phyloP scores from a whole-genome alignment of 2,329 filamentous ascomycete species.

The Teratosphaeria epicoccoides region DNA sequence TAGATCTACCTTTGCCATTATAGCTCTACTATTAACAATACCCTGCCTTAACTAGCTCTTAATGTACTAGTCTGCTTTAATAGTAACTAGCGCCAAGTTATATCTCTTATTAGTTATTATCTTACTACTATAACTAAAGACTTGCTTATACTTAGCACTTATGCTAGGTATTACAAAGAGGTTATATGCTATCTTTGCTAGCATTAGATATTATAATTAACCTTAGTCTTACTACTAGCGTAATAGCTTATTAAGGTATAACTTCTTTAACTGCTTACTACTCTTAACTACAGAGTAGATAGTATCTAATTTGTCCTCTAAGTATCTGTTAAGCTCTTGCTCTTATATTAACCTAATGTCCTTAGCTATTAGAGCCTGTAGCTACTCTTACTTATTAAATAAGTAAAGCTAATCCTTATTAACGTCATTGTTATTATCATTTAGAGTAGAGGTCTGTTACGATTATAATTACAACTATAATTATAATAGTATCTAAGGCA shows the following conservation, averaged over 20 bases:
- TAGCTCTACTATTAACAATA: background rate
- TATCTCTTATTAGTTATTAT: background rate
- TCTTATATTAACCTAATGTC: background rate
- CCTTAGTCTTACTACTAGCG: background rate
- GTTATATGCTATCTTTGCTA: background rate
- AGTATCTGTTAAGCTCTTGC: background rate
- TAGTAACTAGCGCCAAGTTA: background rate
- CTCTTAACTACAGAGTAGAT: background rate
- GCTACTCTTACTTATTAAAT: background rate
- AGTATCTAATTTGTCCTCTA: background rate
- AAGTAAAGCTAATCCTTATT: background rate
- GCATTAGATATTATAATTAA: background rate
- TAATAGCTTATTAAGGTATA: too few relatives aligned
- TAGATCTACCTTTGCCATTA: background rate
- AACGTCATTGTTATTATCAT: too few relatives aligned
- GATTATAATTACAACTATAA: background rate
- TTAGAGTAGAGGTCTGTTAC: background rate
- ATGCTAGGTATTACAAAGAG: background rate
- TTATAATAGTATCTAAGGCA: background rate
- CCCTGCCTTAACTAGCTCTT: background rate
- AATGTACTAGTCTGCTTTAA: background rate
- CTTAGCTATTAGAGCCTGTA: background rate
- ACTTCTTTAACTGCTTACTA: too few relatives aligned
- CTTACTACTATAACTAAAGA: background rate
- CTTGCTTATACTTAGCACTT: background rate